Evolutionary conservation across 2,329 filamentous ascomycete genomes (phyloP).

Genomic region (Ascocoryne sarcoides): DNA sequence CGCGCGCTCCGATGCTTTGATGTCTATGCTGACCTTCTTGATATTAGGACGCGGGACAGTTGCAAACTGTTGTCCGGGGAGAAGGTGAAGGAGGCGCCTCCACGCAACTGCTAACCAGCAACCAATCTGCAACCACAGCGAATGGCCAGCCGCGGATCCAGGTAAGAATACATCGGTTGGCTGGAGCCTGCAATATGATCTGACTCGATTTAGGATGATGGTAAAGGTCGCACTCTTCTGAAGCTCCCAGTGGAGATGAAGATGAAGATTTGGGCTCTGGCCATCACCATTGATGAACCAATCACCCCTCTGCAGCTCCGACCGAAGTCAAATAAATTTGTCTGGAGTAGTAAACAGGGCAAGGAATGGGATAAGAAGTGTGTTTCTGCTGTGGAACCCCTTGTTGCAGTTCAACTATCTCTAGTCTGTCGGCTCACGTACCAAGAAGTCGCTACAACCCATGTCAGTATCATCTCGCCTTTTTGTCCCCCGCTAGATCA

Average conservation of each 20-base stretch:
- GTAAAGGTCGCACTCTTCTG: conserved; percentile 1
- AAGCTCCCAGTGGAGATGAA: conserved; percentile 9
- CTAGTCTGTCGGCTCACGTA: conserved; percentile 11
- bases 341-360: conserved; percentile 6
- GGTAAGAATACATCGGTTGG: too few species aligned
- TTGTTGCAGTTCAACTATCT: conserved; percentile 10
- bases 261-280: conserved; percentile 8
- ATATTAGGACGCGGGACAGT: too few species aligned
- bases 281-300: conserved; percentile 4
- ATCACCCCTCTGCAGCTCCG: conserved; percentile 9
- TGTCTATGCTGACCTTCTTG: too few species aligned
- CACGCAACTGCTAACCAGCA: too few species aligned
- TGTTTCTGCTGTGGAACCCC: not conserved
- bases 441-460: conserved; percentile 7
- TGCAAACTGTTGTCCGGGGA: too few species aligned
- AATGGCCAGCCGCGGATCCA: too few species aligned
- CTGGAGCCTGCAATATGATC: too few species aligned
- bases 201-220: not conserved
- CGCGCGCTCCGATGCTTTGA: too few species aligned
- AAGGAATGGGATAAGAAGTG: not conserved
- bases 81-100: too few species aligned
- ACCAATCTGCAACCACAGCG: too few species aligned
- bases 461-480: conserved; percentile 2
- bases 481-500: too few species aligned
- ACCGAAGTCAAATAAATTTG: conserved; percentile 12